phyloP scores from a whole-genome alignment of 306 rosid genomes.

The Herpetospermum pedunculosum region DNA sequence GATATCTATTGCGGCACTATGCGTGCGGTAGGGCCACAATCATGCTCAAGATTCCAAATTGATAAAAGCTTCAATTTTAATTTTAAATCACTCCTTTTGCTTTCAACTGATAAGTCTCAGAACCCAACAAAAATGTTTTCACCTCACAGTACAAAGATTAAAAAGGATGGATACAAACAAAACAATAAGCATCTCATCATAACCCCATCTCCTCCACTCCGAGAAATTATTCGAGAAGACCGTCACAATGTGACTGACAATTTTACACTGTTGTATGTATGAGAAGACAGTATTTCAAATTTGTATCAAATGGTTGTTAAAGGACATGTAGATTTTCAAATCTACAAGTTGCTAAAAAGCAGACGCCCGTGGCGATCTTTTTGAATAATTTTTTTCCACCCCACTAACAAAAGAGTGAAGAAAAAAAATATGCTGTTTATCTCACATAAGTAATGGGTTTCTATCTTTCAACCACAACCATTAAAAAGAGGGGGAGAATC shows the following conservation, averaged over 20 bases:
- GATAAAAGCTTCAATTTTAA: background rate
- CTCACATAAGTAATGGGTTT: background rate
- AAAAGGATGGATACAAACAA: background rate
- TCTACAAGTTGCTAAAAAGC: too few relatives aligned
- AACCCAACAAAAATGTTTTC: background rate
- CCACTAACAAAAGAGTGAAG: background rate
- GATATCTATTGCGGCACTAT: conserved; percentile 6
- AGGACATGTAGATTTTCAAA: too few relatives aligned
- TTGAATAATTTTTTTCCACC: too few relatives aligned
- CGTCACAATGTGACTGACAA: too few relatives aligned
- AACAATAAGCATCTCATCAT: background rate
- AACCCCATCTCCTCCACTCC: too few relatives aligned
- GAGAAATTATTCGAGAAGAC: too few relatives aligned
- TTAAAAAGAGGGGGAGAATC: background rate
- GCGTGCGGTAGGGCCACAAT: conserved; percentile 10
- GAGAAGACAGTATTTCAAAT: too few relatives aligned
- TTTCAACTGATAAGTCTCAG: background rate
- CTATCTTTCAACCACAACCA: background rate
- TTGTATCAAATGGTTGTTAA: too few relatives aligned
- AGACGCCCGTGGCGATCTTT: too few relatives aligned
- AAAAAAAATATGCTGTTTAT: background rate
- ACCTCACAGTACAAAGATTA: background rate
- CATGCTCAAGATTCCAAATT: background rate
- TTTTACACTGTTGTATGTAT: too few relatives aligned
- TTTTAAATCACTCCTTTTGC: background rate